phyloP scores from a whole-genome alignment of 768 basidiomycete species.

The Amanita subjunquillea region DNA sequence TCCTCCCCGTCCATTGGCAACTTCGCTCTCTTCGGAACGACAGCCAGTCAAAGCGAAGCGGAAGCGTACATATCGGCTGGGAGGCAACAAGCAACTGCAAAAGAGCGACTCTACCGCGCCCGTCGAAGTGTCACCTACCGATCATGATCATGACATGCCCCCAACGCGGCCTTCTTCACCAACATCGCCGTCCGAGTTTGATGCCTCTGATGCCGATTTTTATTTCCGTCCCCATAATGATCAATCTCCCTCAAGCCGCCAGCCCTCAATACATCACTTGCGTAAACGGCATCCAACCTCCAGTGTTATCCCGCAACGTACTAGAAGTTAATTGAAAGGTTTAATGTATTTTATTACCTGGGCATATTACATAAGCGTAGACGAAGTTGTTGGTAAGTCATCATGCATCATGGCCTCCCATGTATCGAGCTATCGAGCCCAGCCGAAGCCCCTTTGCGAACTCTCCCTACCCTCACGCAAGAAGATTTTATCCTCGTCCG shows the following conservation, averaged over 20 bases:
- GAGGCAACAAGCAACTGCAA: conserved; percentile 17
- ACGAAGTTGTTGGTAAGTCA: too few species aligned
- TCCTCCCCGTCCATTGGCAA: conserved; percentile 42
- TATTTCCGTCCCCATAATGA: conserved; percentile 45
- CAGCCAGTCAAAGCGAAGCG: conserved; percentile 63
- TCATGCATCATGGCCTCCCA: too few species aligned
- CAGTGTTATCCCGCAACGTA: neutral
- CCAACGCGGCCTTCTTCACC: conserved; percentile 10
- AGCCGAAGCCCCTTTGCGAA: too few species aligned
- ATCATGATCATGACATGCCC: conserved; percentile 6
- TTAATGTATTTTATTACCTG: too few species aligned
- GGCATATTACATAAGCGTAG: too few species aligned
- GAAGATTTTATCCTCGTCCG: too few species aligned
- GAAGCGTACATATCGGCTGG: conserved; percentile 62
- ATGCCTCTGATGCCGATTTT: conserved; percentile 48
- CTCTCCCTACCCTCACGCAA: too few species aligned
- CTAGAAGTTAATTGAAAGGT: neutral
- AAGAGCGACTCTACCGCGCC: conserved; percentile 10
- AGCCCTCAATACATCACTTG: neutral
- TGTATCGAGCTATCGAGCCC: too few species aligned
- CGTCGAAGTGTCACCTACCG: neutral
- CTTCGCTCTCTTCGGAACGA: conserved; percentile 26
- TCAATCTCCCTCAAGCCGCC: neutral
- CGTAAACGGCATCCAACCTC: neutral
- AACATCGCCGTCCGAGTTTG: conserved; percentile 10